A percentile compares a stretch with the other conserved stretches of the same genome.
These are phyloP conservation scores for Carallia brachiata DNA, from an alignment of 345 rosid species.

Conservation along the genomic window DNA sequence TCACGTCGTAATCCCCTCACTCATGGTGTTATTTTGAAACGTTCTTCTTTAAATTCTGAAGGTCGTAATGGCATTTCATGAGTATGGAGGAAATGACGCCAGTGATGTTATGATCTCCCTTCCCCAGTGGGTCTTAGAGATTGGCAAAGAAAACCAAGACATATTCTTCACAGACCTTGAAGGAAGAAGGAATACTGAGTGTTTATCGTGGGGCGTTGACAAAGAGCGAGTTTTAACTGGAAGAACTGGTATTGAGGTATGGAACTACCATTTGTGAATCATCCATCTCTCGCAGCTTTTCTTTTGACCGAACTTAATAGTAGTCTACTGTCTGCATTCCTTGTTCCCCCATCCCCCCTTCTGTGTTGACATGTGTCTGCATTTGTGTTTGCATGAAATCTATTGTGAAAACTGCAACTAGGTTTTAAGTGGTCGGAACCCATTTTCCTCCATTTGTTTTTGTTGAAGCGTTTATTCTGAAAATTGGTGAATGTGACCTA, in stretches of 20 bases:
- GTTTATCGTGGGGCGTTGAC: slow-evolving; percentile 86
- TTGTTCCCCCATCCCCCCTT: too few relatives aligned
- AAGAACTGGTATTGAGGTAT: slow-evolving; percentile 91
- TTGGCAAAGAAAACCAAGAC: slow-evolving; percentile 84
- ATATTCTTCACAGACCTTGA: slow-evolving; percentile 87
- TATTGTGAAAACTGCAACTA: too few relatives aligned
- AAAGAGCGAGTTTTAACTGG: slow-evolving; percentile 86
- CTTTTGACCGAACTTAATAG: too few relatives aligned
- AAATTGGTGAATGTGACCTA: too few relatives aligned
- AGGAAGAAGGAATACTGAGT: slow-evolving; percentile 83
- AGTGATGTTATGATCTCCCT: slow-evolving; percentile 54
- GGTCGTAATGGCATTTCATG: slow-evolving; percentile 97
- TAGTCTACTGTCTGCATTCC: too few relatives aligned
- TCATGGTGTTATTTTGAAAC: slow-evolving; percentile 20
- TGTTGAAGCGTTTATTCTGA: too few relatives aligned
- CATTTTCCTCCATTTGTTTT: too few relatives aligned
- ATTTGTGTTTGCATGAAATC: too few relatives aligned
- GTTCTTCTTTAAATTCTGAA: slow-evolving; percentile 34
- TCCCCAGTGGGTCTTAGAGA: slow-evolving; percentile 91
- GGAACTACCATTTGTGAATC: not conserved
- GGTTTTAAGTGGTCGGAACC: too few relatives aligned
- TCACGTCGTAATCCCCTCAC: slow-evolving; percentile 5
- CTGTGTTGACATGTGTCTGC: too few relatives aligned
- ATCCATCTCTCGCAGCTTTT: not conserved
- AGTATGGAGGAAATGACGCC: slow-evolving; percentile 64